A percentile compares a stretch with the other conserved stretches of the same genome.
These are phyloP conservation scores for Tephrocybe sp. DNA, from an alignment of 768 basidiomycete species.

Conservation along the genomic window DNA sequence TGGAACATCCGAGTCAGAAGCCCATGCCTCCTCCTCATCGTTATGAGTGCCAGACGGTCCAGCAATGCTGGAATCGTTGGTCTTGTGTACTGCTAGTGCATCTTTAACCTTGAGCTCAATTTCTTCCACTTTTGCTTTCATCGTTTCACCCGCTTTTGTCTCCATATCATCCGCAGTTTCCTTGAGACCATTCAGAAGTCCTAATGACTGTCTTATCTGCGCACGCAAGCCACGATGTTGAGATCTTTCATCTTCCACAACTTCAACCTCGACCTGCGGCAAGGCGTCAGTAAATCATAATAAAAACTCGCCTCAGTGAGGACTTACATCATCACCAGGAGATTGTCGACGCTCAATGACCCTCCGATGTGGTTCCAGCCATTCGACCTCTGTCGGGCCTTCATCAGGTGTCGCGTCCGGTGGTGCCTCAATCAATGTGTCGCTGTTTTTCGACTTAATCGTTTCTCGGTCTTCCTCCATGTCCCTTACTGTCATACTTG, in stretches of 20 bases:
- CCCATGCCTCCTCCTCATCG: constrained; percentile 63
- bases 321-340: constrained; percentile 65
- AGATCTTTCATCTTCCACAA: constrained; percentile 39
- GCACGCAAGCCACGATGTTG: constrained; percentile 10
- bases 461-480: constrained; percentile 15
- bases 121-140: constrained; percentile 11
- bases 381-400: constrained; percentile 44
- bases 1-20: constrained; percentile 62
- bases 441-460: background rate
- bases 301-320: background rate
- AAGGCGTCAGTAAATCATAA: background rate
- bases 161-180: constrained; percentile 7
- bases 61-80: constrained; percentile 12
- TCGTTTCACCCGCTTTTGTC: background rate
- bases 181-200: constrained; percentile 8
- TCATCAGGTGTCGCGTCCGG: constrained; percentile 45
- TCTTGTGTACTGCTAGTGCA: constrained; percentile 8
- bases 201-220: constrained; percentile 12
- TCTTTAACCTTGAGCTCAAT: constrained; percentile 14
- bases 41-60: constrained; percentile 15
- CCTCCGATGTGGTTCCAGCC: constrained; percentile 68
- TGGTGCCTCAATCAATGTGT: constrained; percentile 11
- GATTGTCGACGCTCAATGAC: constrained; percentile 60
- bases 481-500: constrained; percentile 13
- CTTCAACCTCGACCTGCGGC: constrained; percentile 61